These are phyloP conservation scores for Ganoderma meredithae DNA, from an alignment of 1,284 basidiomycete genomes.

Conservation along the genomic window DNA sequence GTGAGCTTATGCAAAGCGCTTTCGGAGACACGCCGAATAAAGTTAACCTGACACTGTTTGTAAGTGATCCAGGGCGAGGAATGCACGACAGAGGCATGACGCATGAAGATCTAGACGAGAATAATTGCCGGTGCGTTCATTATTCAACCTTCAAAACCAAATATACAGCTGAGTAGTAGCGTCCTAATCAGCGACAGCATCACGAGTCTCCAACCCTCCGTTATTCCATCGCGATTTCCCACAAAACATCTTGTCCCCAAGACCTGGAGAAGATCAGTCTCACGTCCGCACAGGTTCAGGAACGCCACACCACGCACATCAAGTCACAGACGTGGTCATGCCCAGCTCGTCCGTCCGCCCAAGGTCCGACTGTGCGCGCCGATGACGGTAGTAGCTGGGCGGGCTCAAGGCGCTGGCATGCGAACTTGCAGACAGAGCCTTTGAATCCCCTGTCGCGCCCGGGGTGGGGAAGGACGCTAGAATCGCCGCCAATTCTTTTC, in stretches of 20 bases:
- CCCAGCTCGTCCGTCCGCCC: conserved; percentile 26
- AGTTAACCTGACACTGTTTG: background rate
- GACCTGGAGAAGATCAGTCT: background rate
- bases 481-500: conserved; percentile 28
- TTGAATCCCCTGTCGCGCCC: background rate
- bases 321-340: conserved; percentile 5
- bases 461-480: conserved; percentile 25
- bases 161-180: background rate
- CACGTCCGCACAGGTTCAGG: background rate
- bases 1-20: background rate
- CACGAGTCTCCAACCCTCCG: background rate
- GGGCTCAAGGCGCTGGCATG: conserved; percentile 20
- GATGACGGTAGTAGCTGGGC: conserved; percentile 28
- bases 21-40: background rate
- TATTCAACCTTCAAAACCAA: background rate
- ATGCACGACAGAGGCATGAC: background rate
- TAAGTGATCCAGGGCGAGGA: background rate
- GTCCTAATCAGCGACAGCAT: background rate
- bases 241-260: background rate
- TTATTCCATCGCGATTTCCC: background rate
- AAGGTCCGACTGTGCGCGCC: conserved; percentile 20
- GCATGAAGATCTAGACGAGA: background rate
- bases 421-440: background rate
- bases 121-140: background rate
- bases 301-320: background rate